Evolutionary conservation across 2,329 filamentous ascomycete genomes (phyloP).

Genomic region (Escovopsis weberi): DNA sequence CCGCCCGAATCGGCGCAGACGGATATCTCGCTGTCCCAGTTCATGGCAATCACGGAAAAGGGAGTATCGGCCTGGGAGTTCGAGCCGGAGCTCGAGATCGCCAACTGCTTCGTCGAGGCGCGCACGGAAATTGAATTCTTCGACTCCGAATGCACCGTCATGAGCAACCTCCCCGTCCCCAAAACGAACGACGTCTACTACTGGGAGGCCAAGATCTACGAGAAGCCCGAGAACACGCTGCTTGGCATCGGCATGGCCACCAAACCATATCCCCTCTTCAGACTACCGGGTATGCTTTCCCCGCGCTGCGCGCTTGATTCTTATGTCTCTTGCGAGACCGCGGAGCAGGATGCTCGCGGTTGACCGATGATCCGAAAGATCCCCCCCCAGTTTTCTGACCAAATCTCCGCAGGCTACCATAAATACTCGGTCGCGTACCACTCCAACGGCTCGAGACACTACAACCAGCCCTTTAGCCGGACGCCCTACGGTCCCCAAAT

Average conservation of each 20-base stretch:
- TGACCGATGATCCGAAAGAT: conserved; percentile 1
- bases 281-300: conserved; percentile 61
- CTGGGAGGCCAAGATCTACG: conserved; percentile 98
- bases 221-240: conserved; percentile 79
- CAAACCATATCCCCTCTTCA: conserved; percentile 91
- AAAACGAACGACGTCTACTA: conserved; percentile 99
- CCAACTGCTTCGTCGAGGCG: conserved; percentile 94
- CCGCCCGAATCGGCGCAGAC: conserved; percentile 91
- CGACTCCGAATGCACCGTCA: conserved; percentile 92
- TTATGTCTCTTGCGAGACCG: no score
- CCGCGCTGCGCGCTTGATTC: no score
- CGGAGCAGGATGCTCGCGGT: neutral
- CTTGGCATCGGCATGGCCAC: conserved; percentile 90
- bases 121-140: conserved; percentile 98
- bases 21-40: conserved; percentile 94
- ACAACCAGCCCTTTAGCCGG: conserved; percentile 79
- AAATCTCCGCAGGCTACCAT: conserved; percentile 52
- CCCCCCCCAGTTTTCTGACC: neutral
- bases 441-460: conserved; percentile 72
- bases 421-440: conserved; percentile 86
- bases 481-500: conserved; percentile 71
- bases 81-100: conserved; percentile 95
- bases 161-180: conserved; percentile 89
- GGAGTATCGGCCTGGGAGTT: conserved; percentile 99
- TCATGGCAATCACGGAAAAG: conserved; percentile 96